Conservation (phyloP, 345 rosid genomes). For the Lumnitzera racemosa region DNA sequence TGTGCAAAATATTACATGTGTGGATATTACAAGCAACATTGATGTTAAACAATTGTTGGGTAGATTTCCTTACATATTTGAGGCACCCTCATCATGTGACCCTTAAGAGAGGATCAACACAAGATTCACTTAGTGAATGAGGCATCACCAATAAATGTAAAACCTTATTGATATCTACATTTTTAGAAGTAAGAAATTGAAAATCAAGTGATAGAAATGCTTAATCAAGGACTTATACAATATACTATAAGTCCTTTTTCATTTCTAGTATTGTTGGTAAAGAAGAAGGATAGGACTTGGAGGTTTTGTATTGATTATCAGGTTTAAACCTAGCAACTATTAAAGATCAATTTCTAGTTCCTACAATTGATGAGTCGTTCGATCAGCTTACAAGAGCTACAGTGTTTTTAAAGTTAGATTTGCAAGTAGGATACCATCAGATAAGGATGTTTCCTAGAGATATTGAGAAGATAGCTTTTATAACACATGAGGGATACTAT, state of each 20-base stretch:
- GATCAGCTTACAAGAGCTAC: neutral
- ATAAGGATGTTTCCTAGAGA: conserved; percentile 1
- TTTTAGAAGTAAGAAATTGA: no score
- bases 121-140: no score
- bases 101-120: no score
- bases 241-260: neutral
- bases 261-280: neutral
- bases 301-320: neutral
- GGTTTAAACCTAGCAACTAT: neutral
- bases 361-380: neutral
- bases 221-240: conserved; percentile 3
- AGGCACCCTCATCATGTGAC: no score
- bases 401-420: neutral
- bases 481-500: no score
- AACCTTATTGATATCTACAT: no score
- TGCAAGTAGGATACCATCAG: neutral
- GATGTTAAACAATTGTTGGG: no score
- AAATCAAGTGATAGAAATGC: neutral
- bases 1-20: no score
- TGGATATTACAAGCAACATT: no score
- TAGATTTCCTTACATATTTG: no score
- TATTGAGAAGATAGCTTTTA: no score
- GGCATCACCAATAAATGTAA: no score
- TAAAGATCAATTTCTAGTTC: neutral
- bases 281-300: neutral